phyloP scores from a whole-genome alignment of 179 eudicot species.

The Heliamphora pulchella region DNA sequence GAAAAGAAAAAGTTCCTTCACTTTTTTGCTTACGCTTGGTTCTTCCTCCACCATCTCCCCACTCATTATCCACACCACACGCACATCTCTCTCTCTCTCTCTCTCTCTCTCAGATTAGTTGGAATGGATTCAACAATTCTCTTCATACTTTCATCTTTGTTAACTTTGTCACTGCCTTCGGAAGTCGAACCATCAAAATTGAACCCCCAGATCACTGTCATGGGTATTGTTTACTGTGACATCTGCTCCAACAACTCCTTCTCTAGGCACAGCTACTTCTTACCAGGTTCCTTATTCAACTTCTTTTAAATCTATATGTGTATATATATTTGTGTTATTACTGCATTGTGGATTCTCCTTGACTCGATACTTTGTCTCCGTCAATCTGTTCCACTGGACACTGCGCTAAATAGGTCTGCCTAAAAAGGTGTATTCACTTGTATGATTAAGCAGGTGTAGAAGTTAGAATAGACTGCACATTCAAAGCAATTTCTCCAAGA shows the following conservation, averaged over 20 bases:
- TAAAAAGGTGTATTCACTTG: background rate
- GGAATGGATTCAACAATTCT: conserved; percentile 28
- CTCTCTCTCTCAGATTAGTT: background rate
- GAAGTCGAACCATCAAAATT: conserved; percentile 30
- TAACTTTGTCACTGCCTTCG: conserved; percentile 26
- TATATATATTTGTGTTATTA: too few relatives aligned
- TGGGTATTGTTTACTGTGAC: conserved; percentile 92
- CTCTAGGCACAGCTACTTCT: conserved; percentile 84
- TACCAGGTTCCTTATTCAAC: conserved; percentile 46
- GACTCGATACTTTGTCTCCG: too few relatives aligned
- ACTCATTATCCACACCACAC: conserved; percentile 17
- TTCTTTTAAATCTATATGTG: background rate
- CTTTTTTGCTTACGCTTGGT: conserved; percentile 6
- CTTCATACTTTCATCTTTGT: conserved; percentile 27
- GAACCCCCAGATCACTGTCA: conserved; percentile 65
- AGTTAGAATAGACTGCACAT: conserved; percentile 74
- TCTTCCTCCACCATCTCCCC: conserved; percentile 4
- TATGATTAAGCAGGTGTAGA: conserved; percentile 46
- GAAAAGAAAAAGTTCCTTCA: conserved; percentile 12
- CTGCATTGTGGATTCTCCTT: too few relatives aligned
- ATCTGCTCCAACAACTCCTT: conserved; percentile 80
- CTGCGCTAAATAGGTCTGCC: too few relatives aligned
- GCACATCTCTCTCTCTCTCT: background rate
- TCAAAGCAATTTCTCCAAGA: conserved; percentile 58
- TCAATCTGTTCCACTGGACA: too few relatives aligned